These are phyloP conservation scores for Citrus australasica DNA, from an alignment of 345 rosid genomes.

Conservation along the genomic window DNA sequence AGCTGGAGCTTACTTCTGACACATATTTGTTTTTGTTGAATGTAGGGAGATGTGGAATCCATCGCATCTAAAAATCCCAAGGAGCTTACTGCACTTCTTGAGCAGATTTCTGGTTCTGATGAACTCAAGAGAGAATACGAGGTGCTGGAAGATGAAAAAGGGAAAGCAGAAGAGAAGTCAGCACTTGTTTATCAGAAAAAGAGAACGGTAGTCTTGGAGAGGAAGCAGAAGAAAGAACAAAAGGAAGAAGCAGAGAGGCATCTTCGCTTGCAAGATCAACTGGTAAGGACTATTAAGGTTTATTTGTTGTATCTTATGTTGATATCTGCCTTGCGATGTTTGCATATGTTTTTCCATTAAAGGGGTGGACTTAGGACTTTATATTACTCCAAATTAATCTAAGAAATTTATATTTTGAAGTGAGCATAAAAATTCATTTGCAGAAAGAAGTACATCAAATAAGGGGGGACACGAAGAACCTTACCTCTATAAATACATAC, in stretches of 20 bases:
- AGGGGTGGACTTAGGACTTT: too few relatives aligned
- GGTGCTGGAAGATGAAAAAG: slow-evolving; percentile 69
- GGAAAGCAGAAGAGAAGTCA: slow-evolving; percentile 79
- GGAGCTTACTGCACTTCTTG: slow-evolving; percentile 84
- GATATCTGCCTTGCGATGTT: slow-evolving; percentile 6
- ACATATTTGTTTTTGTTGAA: neutral
- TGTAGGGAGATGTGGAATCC: slow-evolving; percentile 98
- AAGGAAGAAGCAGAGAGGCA: slow-evolving; percentile 99
- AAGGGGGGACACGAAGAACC: too few relatives aligned
- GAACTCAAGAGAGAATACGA: slow-evolving; percentile 93
- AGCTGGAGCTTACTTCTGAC: neutral
- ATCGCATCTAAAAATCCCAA: slow-evolving; percentile 96
- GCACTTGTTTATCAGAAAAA: slow-evolving; percentile 81
- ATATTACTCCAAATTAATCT: too few relatives aligned
- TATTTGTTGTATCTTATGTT: neutral
- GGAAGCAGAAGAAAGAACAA: slow-evolving; percentile 97
- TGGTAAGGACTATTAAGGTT: slow-evolving; percentile 46
- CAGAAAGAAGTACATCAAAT: too few relatives aligned
- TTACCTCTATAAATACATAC: too few relatives aligned
- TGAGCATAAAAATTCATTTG: too few relatives aligned
- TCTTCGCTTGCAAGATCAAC: slow-evolving; percentile 74
- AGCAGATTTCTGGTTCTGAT: slow-evolving; percentile 96
- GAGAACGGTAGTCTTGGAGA: slow-evolving; percentile 70
- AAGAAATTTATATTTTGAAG: too few relatives aligned
- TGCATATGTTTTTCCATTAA: neutral